Percentiles rank a stretch among this genome's conserved stretches.
Conservation (phyloP, 495 filamentous ascomycete species). For the Apiosordaria backusii region DNA sequence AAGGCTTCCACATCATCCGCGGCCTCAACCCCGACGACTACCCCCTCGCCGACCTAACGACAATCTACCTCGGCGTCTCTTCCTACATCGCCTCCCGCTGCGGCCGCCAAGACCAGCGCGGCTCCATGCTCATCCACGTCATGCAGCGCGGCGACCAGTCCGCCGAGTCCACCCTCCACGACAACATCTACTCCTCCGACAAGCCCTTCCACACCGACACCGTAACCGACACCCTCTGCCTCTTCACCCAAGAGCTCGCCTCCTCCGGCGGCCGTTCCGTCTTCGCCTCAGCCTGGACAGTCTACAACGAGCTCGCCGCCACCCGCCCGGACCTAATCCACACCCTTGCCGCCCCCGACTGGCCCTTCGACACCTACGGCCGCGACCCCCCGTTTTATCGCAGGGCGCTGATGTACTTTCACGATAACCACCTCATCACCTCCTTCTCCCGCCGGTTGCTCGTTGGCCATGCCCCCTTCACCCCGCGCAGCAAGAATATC, state of each 20-base stretch:
- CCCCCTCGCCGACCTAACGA: constrained; percentile 21
- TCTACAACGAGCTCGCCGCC: constrained; percentile 57
- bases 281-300: constrained; percentile 45
- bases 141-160: constrained; percentile 22
- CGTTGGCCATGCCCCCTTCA: constrained; percentile 43
- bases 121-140: constrained; percentile 29
- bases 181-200: constrained; percentile 22
- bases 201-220: constrained; percentile 61
- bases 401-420: constrained; percentile 45
- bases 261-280: constrained; percentile 46
- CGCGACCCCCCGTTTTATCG: constrained; percentile 33
- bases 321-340: constrained; percentile 55
- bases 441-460: constrained; percentile 50
- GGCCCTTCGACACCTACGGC: constrained; percentile 44
- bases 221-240: constrained; percentile 52
- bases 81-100: constrained; percentile 21
- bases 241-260: constrained; percentile 48
- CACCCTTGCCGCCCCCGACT: constrained; percentile 42
- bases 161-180: constrained; percentile 14
- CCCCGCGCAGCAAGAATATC: constrained; percentile 44
- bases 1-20: constrained; percentile 50
- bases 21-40: constrained; percentile 42
- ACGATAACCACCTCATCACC: constrained; percentile 39
- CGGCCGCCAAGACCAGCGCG: constrained; percentile 30
- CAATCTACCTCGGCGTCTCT: constrained; percentile 29